Evolutionary conservation across 305 asterid species (phyloP).

Genomic region (Solanum hybrid): DNA sequence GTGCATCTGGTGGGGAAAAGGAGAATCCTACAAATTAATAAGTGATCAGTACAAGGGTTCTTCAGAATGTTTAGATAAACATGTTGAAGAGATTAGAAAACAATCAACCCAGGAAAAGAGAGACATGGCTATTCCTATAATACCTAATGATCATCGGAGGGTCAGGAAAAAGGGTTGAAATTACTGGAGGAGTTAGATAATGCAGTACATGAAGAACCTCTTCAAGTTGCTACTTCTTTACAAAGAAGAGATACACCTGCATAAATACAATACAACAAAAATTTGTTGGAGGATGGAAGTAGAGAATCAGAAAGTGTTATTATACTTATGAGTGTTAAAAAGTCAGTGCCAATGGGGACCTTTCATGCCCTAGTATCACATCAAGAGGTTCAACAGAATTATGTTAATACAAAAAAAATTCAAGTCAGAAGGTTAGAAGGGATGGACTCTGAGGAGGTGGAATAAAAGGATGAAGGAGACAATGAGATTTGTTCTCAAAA

Average conservation of each 20-base stretch:
- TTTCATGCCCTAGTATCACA: background rate
- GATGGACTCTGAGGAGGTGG: background rate
- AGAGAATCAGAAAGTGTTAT: background rate
- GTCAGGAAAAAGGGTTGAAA: background rate
- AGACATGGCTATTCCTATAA: background rate
- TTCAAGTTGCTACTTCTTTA: background rate
- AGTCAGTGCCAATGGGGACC: background rate
- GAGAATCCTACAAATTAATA: background rate
- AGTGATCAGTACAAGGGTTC: background rate
- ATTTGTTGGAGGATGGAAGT: background rate
- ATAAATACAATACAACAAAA: background rate
- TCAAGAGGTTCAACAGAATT: background rate
- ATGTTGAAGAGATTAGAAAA: background rate
- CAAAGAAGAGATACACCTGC: background rate
- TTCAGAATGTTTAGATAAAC: background rate
- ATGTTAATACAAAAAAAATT: background rate
- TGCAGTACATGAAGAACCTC: background rate
- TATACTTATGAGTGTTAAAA: background rate
- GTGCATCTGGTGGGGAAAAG: background rate
- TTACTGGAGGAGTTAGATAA: background rate
- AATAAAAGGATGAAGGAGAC: background rate
- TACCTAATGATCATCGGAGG: background rate
- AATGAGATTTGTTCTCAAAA: background rate
- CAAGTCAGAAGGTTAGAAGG: background rate
- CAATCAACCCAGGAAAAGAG: background rate